Conservation (phyloP, 129 eudicot genomes). For the Daucus carota region DNA sequence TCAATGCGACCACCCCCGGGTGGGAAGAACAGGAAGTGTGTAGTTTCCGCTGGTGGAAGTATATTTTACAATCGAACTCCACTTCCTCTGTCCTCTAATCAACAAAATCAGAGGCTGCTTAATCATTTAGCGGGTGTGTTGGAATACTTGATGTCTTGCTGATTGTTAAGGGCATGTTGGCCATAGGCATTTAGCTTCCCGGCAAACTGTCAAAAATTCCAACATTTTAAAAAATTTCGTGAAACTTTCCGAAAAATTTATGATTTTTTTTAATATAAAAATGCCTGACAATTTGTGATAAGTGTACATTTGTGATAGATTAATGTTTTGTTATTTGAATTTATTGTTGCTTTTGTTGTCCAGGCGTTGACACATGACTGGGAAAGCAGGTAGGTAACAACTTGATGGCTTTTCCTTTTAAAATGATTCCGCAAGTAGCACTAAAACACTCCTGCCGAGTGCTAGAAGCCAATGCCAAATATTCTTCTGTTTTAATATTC, state of each 20-base stretch:
- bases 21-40: slow-evolving; percentile 16
- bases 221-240: no score
- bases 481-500: neutral
- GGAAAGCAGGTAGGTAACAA: neutral
- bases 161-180: slow-evolving; percentile 10
- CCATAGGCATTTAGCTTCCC: neutral
- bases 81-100: slow-evolving; percentile 3
- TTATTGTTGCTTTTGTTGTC: no score
- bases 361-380: neutral
- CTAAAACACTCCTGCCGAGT: neutral
- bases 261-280: neutral
- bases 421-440: neutral
- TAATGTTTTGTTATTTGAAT: neutral
- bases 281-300: no score
- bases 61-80: neutral
- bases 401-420: neutral
- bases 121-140: slow-evolving; percentile 31
- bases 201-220: neutral
- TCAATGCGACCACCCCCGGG: slow-evolving; percentile 20
- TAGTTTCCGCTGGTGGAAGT: slow-evolving; percentile 15
- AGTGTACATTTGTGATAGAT: no score
- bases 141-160: slow-evolving; percentile 26
- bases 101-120: slow-evolving; percentile 23
- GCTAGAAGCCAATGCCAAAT: neutral
- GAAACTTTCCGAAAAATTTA: no score